Base-by-base conservation (phyloP, 2,329 filamentous ascomycete genomes). In the Calonectria pseudoreteaudii region DNA sequence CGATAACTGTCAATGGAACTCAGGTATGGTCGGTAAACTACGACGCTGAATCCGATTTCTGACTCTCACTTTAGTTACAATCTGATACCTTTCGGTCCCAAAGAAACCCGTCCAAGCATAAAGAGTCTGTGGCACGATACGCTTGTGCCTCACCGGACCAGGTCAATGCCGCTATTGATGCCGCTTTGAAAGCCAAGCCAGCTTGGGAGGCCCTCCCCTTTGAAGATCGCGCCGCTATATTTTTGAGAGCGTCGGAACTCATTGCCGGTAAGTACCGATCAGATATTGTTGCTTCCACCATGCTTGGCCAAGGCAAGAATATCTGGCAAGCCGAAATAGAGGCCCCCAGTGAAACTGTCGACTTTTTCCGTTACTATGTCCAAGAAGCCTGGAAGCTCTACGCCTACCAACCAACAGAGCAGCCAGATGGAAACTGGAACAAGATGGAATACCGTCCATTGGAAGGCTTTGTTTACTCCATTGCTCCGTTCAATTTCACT, bases 401-500 rank as follows among this genome's bases (percentile, higher is more conserved):
- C 23, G 38, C 56, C n/a, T 60, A 60, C 36, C 56, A 60, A n/a
- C 56, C 56, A 11, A 60, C 56, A 4, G 56, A 60, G 13, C 56
- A 60, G 14, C 56, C 56, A 18, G 34, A 60, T 60, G 56, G 56
- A 11, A 60, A 28, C 56, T 60, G 34, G 56, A 60, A 60, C n/a
- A 60, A 60, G 14, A 60, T 60, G 56, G 56, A 60, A 20, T 60
- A 41, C 34, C 56, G 56, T 41, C 56, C 56, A 10, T n/a, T 66
- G 31, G 96, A 98, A 84, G 96, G 96, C 18, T 98, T 98, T 84
- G 95, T 98, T 75, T 98, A 98, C 83, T 95, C 95, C 44, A 92
- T 98, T 79, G 94, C 93, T 64, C 96, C 96, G 47, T 98, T 98
- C 90, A 98, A 98, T 88, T 98, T 98, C 86, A 88, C 56, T 2